Conservation (phyloP, 768 basidiomycete species). For the Lepiota subincarnata region DNA sequence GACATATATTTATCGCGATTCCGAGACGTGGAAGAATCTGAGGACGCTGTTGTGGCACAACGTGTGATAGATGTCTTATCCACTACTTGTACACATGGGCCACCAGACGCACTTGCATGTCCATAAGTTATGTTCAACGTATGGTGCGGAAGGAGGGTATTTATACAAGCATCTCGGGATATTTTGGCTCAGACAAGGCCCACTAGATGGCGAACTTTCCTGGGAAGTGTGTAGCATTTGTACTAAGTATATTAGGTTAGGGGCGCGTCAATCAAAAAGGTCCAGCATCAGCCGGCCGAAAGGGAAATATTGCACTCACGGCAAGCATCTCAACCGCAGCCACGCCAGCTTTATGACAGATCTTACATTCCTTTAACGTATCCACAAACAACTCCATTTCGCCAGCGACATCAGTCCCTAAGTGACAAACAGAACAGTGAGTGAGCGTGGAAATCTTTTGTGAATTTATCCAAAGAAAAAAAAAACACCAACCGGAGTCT, state of each 20-base stretch:
- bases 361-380: constrained; percentile 44
- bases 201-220: constrained; percentile 46
- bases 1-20: constrained; percentile 93
- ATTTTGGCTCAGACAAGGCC: constrained; percentile 19
- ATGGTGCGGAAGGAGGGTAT: constrained; percentile 4
- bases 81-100: constrained; percentile 1
- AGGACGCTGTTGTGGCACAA: constrained; percentile 92
- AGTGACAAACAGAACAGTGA: constrained; percentile 9
- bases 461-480: background rate
- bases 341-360: constrained; percentile 55
- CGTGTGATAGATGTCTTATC: constrained; percentile 38
- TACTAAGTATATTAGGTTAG: constrained; percentile 38
- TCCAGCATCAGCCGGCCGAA: background rate
- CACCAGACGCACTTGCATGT: constrained; percentile 14
- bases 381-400: constrained; percentile 57
- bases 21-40: constrained; percentile 78
- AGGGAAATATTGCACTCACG: constrained; percentile 32
- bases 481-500: constrained; percentile 44
- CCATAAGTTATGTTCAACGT: constrained; percentile 8
- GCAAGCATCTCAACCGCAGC: constrained; percentile 69
- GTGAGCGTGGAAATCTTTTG: constrained; percentile 2
- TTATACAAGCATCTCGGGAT: constrained; percentile 8
- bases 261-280: constrained; percentile 14
- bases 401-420: constrained; percentile 62
- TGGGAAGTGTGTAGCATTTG: constrained; percentile 55